phyloP scores from a whole-genome alignment of 2,329 filamentous ascomycete genomes.

The Penicillium vulpinum region DNA sequence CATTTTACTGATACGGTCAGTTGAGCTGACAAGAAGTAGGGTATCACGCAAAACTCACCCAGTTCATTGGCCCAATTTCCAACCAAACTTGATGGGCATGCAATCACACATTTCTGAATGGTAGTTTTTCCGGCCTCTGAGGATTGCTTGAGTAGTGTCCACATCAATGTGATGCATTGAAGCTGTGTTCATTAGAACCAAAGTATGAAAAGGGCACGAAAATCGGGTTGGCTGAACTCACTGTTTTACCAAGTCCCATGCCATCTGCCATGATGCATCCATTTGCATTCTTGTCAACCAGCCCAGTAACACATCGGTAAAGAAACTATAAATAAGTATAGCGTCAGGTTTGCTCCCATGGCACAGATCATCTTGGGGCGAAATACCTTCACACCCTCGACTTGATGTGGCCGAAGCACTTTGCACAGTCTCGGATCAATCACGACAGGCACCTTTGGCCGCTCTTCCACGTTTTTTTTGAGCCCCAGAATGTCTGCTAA shows the following conservation, averaged over 20 bases:
- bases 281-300: conserved; percentile 90
- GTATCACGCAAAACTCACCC: conserved; percentile 31
- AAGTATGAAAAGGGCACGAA: background rate
- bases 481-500: conserved; percentile 91
- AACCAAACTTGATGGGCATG: conserved; percentile 93
- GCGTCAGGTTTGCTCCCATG: conserved; percentile 14
- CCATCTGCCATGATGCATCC: conserved; percentile 99
- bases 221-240: conserved; percentile 24
- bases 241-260: conserved; percentile 95
- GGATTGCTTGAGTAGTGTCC: conserved; percentile 94
- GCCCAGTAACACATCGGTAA: conserved; percentile 90
- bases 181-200: conserved; percentile 48
- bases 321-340: conserved; percentile 61
- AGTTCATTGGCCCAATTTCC: conserved; percentile 98
- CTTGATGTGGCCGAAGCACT: conserved; percentile 90
- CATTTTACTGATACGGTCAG: conserved; percentile 66
- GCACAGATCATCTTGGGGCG: background rate
- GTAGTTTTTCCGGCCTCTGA: conserved; percentile 90
- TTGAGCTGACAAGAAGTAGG: background rate
- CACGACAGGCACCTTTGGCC: conserved; percentile 91
- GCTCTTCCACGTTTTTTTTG: conserved; percentile 82
- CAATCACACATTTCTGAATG: conserved; percentile 95
- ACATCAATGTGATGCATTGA: conserved; percentile 94
- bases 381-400: conserved; percentile 83
- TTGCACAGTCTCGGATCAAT: conserved; percentile 90